Evolutionary conservation across 805 yeast species (phyloP), one percentile per base, ranked within the genome.

Genomic region (Candida corydali): DNA sequence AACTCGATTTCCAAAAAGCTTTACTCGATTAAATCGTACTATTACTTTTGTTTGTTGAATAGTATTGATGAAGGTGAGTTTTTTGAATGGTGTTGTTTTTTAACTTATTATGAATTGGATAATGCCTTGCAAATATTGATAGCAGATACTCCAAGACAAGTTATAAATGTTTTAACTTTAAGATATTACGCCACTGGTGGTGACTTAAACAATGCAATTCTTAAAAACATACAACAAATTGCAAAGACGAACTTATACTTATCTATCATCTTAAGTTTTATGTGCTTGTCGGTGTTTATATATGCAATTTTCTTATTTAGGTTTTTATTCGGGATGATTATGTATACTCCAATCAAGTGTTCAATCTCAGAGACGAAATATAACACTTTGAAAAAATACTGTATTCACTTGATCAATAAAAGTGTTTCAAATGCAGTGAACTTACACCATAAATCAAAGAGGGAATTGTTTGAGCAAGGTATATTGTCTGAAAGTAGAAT

Each of bases 131-230:
- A 65, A 31, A 70, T 86, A 46, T 49, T 86, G 8, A 63, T 85
- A 30, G 88, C 95, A 0, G 95, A 87, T 47, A 72, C 88, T 12
- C 96, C 96, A 17, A 76, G 96, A 59, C 96, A 87, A 59, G 80
- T 85, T 1, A 75, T 87, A 43, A 87, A 87, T 52, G 83, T 88
- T 18, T 63, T 84, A 46, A 86, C 96, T 0, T 60, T 82, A 15
- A 55, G 57, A 8, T 66, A 64, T 45, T 76, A 76, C 38, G 77
- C 73, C 26, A 63, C 78, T 1, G 63, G 69, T 23, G 73, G 74
- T 11, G 70, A 65, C 35, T 43, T 55, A 26, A 63, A 66, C 43
- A 65, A 70, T 36, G 69, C 71, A 40, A 62, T 68, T 28, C 45
- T 72, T 25, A 45, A 54, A 6, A 76, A 79, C 29, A 71, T 86